These are phyloP conservation scores for Terana coerulea DNA, from an alignment of 768 basidiomycete genomes.

Conservation along the genomic window DNA sequence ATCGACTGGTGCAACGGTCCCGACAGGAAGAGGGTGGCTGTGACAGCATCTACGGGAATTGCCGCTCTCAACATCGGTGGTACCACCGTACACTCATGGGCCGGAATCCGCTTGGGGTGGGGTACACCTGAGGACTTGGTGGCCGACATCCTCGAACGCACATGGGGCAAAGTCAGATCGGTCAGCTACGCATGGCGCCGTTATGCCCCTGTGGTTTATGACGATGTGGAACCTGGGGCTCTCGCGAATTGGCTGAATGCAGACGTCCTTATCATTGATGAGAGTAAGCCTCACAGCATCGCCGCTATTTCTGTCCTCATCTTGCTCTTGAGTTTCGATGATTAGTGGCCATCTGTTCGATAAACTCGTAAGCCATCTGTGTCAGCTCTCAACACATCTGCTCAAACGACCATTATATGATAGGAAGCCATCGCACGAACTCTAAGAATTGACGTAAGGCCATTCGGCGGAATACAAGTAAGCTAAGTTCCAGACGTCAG, in stretches of 20 bases:
- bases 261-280: constrained; percentile 74
- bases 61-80: constrained; percentile 83
- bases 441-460: constrained; percentile 46
- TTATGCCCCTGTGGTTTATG: too few relatives aligned
- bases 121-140: constrained; percentile 49
- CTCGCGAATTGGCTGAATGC: constrained; percentile 10
- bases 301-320: too few relatives aligned
- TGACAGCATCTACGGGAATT: constrained; percentile 78
- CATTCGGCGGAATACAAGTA: constrained; percentile 89
- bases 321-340: constrained; percentile 70
- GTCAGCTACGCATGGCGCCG: too few relatives aligned
- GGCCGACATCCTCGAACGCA: constrained; percentile 7
- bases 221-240: too few relatives aligned
- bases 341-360: constrained; percentile 78
- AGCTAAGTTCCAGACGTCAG: neutral
- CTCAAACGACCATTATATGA: constrained; percentile 3
- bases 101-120: constrained; percentile 72
- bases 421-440: constrained; percentile 62
- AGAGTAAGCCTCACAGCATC: constrained; percentile 55
- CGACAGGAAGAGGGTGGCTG: constrained; percentile 46
- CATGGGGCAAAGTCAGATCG: too few relatives aligned
- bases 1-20: constrained; percentile 41
- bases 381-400: neutral
- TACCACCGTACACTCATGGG: constrained; percentile 74
- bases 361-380: constrained; percentile 53